Conservation (phyloP, 345 rosid genomes). For the Clarkia xantiana region DNA sequence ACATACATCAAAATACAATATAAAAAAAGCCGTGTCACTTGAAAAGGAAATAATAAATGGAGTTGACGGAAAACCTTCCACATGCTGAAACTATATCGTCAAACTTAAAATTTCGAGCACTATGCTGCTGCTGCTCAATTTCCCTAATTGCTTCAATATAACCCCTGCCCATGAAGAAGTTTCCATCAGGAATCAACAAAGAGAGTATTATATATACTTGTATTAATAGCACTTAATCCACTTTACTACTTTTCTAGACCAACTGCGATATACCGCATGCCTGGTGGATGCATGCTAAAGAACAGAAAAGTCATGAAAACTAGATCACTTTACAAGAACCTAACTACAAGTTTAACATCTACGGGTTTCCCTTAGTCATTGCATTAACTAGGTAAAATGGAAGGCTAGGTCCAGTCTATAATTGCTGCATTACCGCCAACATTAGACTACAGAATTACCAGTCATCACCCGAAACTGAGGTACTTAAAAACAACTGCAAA, state of each 20-base stretch:
- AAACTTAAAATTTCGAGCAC: slow-evolving; percentile 27
- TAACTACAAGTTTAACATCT: too few relatives aligned
- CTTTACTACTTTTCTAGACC: too few relatives aligned
- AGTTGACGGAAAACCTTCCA: slow-evolving; percentile 58
- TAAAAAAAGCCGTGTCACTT: neutral
- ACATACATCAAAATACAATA: neutral
- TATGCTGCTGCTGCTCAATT: slow-evolving; percentile 67
- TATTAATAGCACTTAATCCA: too few relatives aligned
- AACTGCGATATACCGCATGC: neutral
- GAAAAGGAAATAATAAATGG: slow-evolving; percentile 4
- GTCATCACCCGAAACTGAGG: too few relatives aligned
- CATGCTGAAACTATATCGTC: slow-evolving; percentile 93
- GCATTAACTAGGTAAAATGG: too few relatives aligned
- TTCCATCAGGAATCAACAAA: neutral
- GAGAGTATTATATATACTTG: neutral
- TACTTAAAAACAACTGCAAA: neutral
- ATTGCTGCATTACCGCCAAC: too few relatives aligned
- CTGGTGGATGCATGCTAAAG: neutral
- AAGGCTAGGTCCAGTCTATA: too few relatives aligned
- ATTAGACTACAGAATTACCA: too few relatives aligned
- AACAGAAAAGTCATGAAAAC: neutral
- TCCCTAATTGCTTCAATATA: slow-evolving; percentile 77
- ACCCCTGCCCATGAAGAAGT: slow-evolving; percentile 37
- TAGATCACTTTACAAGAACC: too few relatives aligned
- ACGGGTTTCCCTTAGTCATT: too few relatives aligned